Evolutionary conservation across 331 rosid genomes (phyloP).

Genomic region (Malus hybrid): DNA sequence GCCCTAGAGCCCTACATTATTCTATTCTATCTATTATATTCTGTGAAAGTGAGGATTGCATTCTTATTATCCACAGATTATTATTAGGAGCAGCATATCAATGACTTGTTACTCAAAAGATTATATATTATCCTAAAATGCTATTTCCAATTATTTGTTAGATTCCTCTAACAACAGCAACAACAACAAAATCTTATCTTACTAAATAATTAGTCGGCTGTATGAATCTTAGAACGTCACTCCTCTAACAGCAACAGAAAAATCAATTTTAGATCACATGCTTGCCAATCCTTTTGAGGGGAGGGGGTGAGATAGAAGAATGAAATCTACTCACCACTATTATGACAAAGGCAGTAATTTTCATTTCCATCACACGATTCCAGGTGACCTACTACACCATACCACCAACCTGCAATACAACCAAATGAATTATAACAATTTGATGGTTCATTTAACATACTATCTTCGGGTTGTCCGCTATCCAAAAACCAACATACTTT

Average conservation of each 20-base stretch:
- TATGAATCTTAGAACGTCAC: too few relatives aligned
- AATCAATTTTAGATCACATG: background rate
- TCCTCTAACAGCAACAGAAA: background rate
- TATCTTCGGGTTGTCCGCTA: background rate
- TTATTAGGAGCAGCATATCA: too few relatives aligned
- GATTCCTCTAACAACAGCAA: background rate
- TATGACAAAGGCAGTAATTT: conserved; percentile 52
- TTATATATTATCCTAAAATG: too few relatives aligned
- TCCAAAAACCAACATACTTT: background rate
- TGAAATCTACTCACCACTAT: conserved; percentile 47
- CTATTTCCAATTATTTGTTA: too few relatives aligned
- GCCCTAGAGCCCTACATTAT: too few relatives aligned
- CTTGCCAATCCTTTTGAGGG: conserved; percentile 9
- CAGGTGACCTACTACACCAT: conserved; percentile 74
- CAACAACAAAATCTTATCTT: background rate
- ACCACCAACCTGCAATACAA: conserved; percentile 83
- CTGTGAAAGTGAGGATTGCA: too few relatives aligned
- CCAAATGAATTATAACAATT: conserved; percentile 15
- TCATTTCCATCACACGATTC: conserved; percentile 62
- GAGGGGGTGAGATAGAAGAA: background rate
- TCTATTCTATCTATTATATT: too few relatives aligned
- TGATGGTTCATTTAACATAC: too few relatives aligned
- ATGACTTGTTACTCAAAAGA: too few relatives aligned
- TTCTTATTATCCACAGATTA: too few relatives aligned
- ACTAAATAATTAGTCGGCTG: too few relatives aligned